Percentiles rank a stretch among this genome's conserved stretches.
These are phyloP conservation scores for Austroboletus sp. DNA, from an alignment of 1,284 basidiomycete genomes.

Conservation along the genomic window DNA sequence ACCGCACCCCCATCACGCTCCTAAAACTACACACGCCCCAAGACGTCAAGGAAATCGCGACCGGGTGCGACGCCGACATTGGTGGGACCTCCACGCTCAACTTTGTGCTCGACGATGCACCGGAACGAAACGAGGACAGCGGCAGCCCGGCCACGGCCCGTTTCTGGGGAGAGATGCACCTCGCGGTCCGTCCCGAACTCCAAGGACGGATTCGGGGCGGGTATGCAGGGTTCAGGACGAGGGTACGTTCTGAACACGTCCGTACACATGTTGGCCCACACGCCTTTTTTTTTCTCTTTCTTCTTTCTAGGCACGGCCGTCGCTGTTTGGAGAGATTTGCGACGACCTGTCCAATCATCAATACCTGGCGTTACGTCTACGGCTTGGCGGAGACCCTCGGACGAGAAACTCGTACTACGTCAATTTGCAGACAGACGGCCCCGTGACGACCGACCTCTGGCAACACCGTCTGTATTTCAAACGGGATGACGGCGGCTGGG, in stretches of 20 bases:
- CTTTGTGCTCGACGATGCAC: constrained; percentile 54
- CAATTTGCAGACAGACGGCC: constrained; percentile 81
- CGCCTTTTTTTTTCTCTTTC: not conserved
- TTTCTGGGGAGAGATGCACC: constrained; percentile 71
- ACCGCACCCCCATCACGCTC: constrained; percentile 52
- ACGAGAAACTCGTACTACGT: constrained; percentile 78
- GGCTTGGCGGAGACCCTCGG: constrained; percentile 60
- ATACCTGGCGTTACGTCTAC: constrained; percentile 72
- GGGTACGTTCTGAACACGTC: constrained; percentile 37
- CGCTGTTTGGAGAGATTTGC: constrained; percentile 73
- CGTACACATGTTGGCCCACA: not conserved
- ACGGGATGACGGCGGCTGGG: constrained; percentile 69
- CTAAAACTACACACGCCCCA: constrained; percentile 55
- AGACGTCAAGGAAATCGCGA: constrained; percentile 58
- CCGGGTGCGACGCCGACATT: constrained; percentile 78
- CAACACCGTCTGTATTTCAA: constrained; percentile 81
- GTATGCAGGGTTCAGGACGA: constrained; percentile 82
- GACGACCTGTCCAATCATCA: constrained; percentile 77
- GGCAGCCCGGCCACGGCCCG: constrained; percentile 46
- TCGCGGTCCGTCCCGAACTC: constrained; percentile 55
- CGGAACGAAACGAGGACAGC: constrained; percentile 37
- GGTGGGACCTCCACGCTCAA: constrained; percentile 76
- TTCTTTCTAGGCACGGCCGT: constrained; percentile 47
- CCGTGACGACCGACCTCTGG: constrained; percentile 76
- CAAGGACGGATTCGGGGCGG: constrained; percentile 62